These are phyloP conservation scores for Erodium maritimum DNA, from an alignment of 345 rosid species.

Conservation along the genomic window DNA sequence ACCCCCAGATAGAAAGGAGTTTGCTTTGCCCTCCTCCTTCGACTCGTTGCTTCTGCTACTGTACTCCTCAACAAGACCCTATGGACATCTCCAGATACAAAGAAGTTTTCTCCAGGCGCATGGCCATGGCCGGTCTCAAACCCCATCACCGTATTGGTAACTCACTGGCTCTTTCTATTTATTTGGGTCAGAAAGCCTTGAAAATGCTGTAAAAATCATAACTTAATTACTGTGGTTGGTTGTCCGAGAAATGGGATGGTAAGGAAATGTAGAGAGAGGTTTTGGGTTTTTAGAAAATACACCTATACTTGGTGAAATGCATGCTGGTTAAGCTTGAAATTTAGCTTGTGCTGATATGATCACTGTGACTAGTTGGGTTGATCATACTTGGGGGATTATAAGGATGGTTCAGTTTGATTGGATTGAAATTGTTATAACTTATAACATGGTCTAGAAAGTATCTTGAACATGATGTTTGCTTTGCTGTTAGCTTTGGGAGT, in stretches of 20 bases:
- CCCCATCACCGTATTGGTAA: conserved; percentile 74
- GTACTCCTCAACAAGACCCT: conserved; percentile 19
- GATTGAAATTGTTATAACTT: background rate
- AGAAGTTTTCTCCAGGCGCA: conserved; percentile 50
- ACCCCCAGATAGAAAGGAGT: too few relatives aligned
- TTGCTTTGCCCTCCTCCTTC: conserved; percentile 5
- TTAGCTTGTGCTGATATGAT: background rate
- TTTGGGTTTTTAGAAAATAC: background rate
- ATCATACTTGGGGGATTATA: background rate
- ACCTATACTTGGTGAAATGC: background rate
- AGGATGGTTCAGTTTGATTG: background rate
- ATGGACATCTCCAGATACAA: conserved; percentile 25
- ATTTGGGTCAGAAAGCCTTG: background rate
- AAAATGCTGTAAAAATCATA: background rate
- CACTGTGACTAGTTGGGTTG: too few relatives aligned
- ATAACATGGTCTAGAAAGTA: background rate
- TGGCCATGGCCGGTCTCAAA: conserved; percentile 80
- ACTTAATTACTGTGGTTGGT: background rate
- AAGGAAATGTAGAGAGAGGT: background rate
- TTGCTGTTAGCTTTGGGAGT: conserved; percentile 59
- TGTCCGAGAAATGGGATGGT: background rate
- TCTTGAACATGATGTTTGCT: background rate
- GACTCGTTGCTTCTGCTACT: conserved; percentile 32
- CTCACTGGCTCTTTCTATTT: conserved; percentile 7
- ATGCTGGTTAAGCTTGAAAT: background rate